Evolutionary conservation across 2,329 filamentous ascomycete genomes (phyloP), one percentile per base, ranked within the genome.

Genomic region (Neonectria neomacrospora): DNA sequence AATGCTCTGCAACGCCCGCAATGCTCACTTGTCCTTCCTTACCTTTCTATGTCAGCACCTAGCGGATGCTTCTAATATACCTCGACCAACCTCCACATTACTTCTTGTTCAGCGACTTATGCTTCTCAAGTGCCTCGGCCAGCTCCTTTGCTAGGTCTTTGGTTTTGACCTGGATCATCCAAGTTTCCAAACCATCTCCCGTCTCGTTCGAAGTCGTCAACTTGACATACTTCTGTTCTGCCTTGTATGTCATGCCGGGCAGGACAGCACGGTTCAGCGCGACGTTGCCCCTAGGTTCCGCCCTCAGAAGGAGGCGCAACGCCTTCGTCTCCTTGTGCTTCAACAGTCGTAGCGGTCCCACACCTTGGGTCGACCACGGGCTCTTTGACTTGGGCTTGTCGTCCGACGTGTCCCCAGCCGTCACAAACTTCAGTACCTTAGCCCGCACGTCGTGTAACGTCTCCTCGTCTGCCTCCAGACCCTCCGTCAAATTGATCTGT

Each of bases 271-370:
- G 87, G 79, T 96, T 96, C 72, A 96, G 80, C 3, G 91, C 85
- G 50, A 95, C 82, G 41, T 90, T 86, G 16, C 93, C 93, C 66
- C 89, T 86, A 0, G 92, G 91, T 67, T 94, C 91, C n/a, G 88
- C 87, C 53, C 93, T 88, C 65, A 94, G 80, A 20, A 96, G 79
- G 48, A 96, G 80, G 42, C 93, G 88, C 4, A 89, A 85, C 28
- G 85, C 83, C 20, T 86, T 87, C 0, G 88, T 92, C 16, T 84
- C 83, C 75, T 92, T 91, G 80, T 95, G 86, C 77, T 91, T 90
- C 65, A 96, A 82, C 14, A 97, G 75, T 41, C 91, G 89, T 55
- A 94, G 80, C 11, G 87, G 85, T 0, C 93, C 93, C 8, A 92
- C 81, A 47, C 92, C 93, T 75, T 90, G 87, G 1, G 85, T 88